Conservation (phyloP, 257 asterid genomes). For the Nicotiana attenuata region DNA sequence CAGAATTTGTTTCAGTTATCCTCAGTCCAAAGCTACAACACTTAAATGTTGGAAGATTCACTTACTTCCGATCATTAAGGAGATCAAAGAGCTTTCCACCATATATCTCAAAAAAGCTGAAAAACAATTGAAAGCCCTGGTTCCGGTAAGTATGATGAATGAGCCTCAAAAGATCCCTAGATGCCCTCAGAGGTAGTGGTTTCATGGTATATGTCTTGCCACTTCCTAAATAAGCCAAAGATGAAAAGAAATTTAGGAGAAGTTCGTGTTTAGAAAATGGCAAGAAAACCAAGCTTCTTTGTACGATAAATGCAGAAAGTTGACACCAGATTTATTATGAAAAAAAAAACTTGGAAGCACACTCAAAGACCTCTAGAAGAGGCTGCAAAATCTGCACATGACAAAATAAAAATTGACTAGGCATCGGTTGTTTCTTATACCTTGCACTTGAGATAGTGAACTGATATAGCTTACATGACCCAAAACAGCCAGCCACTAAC, state of each 20-base stretch:
- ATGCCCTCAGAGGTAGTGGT: slow-evolving; percentile 93
- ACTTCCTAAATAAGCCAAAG: slow-evolving; percentile 59
- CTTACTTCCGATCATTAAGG: slow-evolving; percentile 91
- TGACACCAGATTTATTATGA: not conserved
- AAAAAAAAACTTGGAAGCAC: not conserved
- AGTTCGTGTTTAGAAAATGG: not conserved
- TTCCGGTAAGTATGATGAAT: slow-evolving; percentile 89
- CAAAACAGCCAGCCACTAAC: not conserved
- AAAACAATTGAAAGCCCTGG: slow-evolving; percentile 86
- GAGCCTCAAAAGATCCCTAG: slow-evolving; percentile 87
- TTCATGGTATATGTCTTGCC: slow-evolving; percentile 98
- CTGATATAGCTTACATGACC: not conserved
- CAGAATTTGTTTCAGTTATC: not conserved
- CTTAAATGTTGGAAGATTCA: not conserved
- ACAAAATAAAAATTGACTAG: not conserved
- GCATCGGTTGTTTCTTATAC: not conserved
- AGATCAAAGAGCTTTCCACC: slow-evolving; percentile 96
- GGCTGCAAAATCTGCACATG: not conserved
- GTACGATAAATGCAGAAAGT: not conserved
- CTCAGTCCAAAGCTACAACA: not conserved
- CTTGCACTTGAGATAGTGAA: not conserved
- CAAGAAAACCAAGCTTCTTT: not conserved
- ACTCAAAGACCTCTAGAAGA: not conserved
- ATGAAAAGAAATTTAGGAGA: not conserved
- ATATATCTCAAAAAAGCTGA: slow-evolving; percentile 97